phyloP scores from a whole-genome alignment of 805 yeast genomes.

The Candida glaebosa region DNA sequence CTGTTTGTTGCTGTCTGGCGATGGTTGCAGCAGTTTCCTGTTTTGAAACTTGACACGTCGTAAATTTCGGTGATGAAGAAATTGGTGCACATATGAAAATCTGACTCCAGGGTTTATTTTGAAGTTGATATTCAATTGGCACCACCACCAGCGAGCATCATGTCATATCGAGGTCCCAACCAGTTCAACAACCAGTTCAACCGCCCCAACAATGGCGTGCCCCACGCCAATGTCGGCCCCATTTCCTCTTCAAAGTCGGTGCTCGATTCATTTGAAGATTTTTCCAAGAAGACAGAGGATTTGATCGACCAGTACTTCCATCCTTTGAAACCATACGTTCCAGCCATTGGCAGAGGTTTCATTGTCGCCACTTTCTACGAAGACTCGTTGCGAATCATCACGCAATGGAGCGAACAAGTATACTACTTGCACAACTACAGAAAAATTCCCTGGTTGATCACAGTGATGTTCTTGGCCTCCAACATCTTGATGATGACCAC shows the following conservation, averaged over 20 bases:
- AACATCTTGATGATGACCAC: constrained; percentile 68
- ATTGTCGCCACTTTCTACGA: constrained; percentile 93
- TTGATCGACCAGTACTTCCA: constrained; percentile 47
- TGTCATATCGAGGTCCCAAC: constrained; percentile 45
- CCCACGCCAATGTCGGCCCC: constrained; percentile 26
- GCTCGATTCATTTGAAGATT: constrained; percentile 44
- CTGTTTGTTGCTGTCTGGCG: too few relatives aligned
- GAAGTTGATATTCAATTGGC: too few relatives aligned
- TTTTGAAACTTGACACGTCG: too few relatives aligned
- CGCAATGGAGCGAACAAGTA: constrained; percentile 92
- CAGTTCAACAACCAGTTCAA: constrained; percentile 39
- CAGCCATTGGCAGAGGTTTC: constrained; percentile 82
- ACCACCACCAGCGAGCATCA: too few relatives aligned
- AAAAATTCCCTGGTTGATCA: constrained; percentile 73
- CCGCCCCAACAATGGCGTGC: constrained; percentile 13
- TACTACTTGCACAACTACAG: constrained; percentile 78
- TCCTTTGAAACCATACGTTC: constrained; percentile 69
- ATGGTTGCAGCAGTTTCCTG: too few relatives aligned
- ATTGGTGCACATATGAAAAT: too few relatives aligned
- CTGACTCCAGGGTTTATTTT: too few relatives aligned
- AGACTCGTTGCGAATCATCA: constrained; percentile 75
- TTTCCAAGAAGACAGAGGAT: constrained; percentile 54
- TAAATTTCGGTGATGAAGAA: too few relatives aligned
- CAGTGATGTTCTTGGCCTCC: constrained; percentile 60
- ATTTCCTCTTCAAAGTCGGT: constrained; percentile 25